A percentile compares a stretch with the other conserved stretches of the same genome.
Conservation (phyloP, 2,329 filamentous ascomycete genomes). For the Trichoderma sp. region DNA sequence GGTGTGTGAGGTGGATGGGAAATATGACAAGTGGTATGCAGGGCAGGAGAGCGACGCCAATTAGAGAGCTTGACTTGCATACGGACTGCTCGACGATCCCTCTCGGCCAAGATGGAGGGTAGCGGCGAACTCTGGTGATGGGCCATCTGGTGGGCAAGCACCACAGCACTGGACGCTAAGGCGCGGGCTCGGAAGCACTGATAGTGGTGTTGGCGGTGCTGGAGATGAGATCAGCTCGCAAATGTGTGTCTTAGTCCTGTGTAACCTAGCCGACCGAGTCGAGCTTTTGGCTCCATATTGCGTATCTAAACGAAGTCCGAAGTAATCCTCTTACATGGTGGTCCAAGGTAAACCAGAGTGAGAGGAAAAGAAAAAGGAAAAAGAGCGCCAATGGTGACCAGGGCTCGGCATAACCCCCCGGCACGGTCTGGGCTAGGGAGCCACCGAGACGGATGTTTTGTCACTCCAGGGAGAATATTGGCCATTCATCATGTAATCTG, state of each 20-base stretch:
- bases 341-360: not conserved
- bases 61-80: conserved; percentile 9
- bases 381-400: not conserved
- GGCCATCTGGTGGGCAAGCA: conserved; percentile 5
- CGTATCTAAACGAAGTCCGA: not conserved
- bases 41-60: conserved; percentile 3
- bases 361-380: not conserved
- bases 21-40: conserved; percentile 16
- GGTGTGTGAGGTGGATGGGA: not conserved
- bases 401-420: not conserved
- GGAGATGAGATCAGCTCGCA: not conserved
- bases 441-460: not conserved
- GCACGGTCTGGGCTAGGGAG: not conserved
- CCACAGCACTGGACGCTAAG: not conserved
- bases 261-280: not conserved
- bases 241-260: not conserved
- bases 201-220: not conserved
- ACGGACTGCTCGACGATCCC: not conserved
- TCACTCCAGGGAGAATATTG: conserved; percentile 7
- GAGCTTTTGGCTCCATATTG: not conserved
- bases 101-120: not conserved
- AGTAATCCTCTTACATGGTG: not conserved
- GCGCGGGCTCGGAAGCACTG: not conserved
- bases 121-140: not conserved
- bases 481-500: not conserved